Percentiles rank a stretch among this genome's conserved stretches.
These are phyloP conservation scores for Diutina scorzettiae DNA, from an alignment of 1,139 yeast genomes.

Conservation along the genomic window DNA sequence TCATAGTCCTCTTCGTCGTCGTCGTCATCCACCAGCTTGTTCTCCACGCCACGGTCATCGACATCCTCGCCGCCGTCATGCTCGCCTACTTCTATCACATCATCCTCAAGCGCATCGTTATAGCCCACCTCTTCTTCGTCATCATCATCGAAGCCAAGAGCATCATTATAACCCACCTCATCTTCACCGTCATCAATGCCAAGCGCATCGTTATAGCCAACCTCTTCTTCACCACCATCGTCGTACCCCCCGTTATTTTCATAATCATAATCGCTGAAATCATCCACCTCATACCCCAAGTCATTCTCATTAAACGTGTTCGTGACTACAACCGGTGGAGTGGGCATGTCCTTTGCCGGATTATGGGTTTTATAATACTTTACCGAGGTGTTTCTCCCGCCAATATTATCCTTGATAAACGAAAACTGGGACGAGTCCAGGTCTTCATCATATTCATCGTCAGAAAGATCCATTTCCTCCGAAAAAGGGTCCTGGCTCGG, in stretches of 20 bases:
- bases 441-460: conserved; percentile 12
- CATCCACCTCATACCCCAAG: conserved; percentile 6
- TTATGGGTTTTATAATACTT: conserved; percentile 40
- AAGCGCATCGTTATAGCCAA: conserved; percentile 3
- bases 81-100: no score
- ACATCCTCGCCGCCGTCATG: neutral
- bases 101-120: neutral
- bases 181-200: neutral
- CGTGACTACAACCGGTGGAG: neutral
- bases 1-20: neutral
- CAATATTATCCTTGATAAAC: conserved; percentile 40
- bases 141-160: neutral
- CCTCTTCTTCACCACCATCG: conserved; percentile 21
- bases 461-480: neutral
- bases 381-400: conserved; percentile 52
- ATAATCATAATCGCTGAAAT: conserved; percentile 4
- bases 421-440: conserved; percentile 42
- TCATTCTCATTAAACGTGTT: conserved; percentile 1
- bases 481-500: no score
- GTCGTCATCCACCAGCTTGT: neutral
- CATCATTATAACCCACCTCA: conserved; percentile 3
- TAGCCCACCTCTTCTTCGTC: conserved; percentile 14
- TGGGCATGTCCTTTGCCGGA: conserved; percentile 7
- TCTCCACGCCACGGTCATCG: no score
- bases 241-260: conserved; percentile 36